phyloP scores from a whole-genome alignment of 257 asterid species.

The Solanum commersonii region DNA sequence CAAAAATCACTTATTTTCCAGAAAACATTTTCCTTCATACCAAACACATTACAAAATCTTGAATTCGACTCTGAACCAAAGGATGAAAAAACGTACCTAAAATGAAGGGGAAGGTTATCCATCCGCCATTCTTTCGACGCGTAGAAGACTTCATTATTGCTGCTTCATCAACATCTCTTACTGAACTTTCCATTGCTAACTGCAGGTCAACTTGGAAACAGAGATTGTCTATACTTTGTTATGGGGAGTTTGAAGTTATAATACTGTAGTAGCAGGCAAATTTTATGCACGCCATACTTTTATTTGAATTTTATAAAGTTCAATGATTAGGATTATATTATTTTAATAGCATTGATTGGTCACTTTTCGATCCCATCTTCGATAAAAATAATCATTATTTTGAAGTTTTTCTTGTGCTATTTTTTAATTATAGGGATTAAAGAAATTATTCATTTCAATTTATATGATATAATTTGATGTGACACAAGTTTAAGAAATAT shows the following conservation, averaged over 20 bases:
- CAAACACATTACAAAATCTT: not conserved
- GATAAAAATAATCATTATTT: not conserved
- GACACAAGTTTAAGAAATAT: no score
- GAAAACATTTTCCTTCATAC: not conserved
- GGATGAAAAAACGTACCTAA: slow-evolving; percentile 13
- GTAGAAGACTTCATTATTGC: not conserved
- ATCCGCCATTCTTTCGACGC: slow-evolving; percentile 24
- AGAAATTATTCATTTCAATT: accelerated
- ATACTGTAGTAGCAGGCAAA: not conserved
- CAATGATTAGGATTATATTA: not conserved
- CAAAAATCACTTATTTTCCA: not conserved
- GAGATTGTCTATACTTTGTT: no score
- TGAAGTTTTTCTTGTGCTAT: not conserved
- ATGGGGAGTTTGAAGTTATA: not conserved
- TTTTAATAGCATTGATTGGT: not conserved
- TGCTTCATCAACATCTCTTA: not conserved
- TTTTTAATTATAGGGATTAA: not conserved
- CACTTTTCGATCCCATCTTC: not conserved
- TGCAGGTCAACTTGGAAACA: not conserved
- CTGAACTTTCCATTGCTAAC: not conserved
- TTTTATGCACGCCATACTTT: not conserved
- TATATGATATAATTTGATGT: no score
- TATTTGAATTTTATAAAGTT: not conserved
- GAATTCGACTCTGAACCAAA: not conserved
- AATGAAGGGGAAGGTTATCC: slow-evolving; percentile 54